phyloP scores from a whole-genome alignment of 2,329 filamentous ascomycete genomes.

The Botrytis byssoidea region DNA sequence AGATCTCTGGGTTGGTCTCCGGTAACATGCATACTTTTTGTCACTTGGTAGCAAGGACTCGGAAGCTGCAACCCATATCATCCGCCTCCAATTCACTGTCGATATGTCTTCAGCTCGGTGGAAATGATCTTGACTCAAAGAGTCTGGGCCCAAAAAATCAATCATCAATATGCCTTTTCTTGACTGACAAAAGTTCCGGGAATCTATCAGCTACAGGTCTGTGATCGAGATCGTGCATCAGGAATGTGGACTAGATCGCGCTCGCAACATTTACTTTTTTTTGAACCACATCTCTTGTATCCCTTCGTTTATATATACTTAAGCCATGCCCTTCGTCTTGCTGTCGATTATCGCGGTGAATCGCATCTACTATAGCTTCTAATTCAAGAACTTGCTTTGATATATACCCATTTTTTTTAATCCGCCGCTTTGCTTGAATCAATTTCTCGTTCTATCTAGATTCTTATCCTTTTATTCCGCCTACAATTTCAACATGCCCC shows the following conservation, averaged over 20 bases:
- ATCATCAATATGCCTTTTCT: conserved; percentile 10
- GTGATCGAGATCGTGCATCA: conserved; percentile 16
- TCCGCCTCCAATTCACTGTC: conserved; percentile 9
- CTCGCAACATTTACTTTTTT: conserved; percentile 11
- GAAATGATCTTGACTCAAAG: conserved; percentile 18
- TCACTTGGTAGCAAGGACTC: conserved; percentile 18
- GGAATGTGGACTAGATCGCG: conserved; percentile 14
- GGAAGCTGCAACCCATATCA: conserved; percentile 16
- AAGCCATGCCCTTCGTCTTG: neutral
- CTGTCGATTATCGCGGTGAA: neutral
- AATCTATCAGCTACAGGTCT: conserved; percentile 15
- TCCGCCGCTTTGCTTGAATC: neutral
- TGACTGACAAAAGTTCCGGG: conserved; percentile 1
- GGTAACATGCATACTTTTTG: conserved; percentile 18
- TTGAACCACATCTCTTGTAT: neutral
- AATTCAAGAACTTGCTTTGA: neutral
- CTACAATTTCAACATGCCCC: conserved; percentile 48
- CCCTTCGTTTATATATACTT: conserved; percentile 12
- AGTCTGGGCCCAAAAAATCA: conserved; percentile 3
- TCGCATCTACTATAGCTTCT: neutral
- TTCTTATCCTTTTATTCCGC: neutral
- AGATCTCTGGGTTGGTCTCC: conserved; percentile 15
- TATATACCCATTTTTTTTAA: neutral
- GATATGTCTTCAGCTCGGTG: conserved; percentile 12
- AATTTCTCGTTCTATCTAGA: neutral